Evolutionary conservation across 139 green algal species (phyloP).

Genomic region (Picochlorum sp.): DNA sequence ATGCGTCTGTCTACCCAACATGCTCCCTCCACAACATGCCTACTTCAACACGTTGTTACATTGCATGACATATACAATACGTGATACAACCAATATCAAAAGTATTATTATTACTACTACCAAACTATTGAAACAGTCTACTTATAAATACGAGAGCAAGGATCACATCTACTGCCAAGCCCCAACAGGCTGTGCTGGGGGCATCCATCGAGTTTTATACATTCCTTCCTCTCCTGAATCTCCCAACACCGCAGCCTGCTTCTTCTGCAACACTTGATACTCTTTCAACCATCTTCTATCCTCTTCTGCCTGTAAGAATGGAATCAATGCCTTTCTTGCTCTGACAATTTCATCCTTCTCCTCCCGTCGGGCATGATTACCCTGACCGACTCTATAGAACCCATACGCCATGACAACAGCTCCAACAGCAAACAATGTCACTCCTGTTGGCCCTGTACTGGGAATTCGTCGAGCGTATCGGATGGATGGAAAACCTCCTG

Average conservation of each 20-base stretch:
- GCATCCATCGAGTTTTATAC: slow-evolving; percentile 54
- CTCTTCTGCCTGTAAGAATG: slow-evolving; percentile 70
- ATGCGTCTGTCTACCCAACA: no score
- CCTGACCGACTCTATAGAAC: slow-evolving; percentile 69
- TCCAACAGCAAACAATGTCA: slow-evolving; percentile 73
- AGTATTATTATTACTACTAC: not conserved
- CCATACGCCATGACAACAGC: slow-evolving; percentile 75
- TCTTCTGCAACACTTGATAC: slow-evolving; percentile 24
- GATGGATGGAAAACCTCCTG: slow-evolving; percentile 81
- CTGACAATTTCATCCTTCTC: slow-evolving; percentile 39
- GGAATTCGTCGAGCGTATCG: slow-evolving; percentile 77
- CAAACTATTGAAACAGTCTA: slow-evolving; percentile 1
- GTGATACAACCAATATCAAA: no score
- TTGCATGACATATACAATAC: no score
- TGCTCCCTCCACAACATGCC: no score
- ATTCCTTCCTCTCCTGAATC: slow-evolving; percentile 56
- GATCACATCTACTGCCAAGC: slow-evolving; percentile 17
- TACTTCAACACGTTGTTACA: no score
- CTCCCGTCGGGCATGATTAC: slow-evolving; percentile 36
- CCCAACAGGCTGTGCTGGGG: slow-evolving; percentile 37
- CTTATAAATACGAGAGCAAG: not conserved
- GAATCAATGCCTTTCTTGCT: slow-evolving; percentile 41
- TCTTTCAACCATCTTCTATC: slow-evolving; percentile 53
- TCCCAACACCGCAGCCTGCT: slow-evolving; percentile 44
- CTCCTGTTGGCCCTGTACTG: slow-evolving; percentile 73